These are phyloP conservation scores for Hortaea werneckii DNA, from an alignment of 2,329 filamentous ascomycete species.

Conservation along the genomic window DNA sequence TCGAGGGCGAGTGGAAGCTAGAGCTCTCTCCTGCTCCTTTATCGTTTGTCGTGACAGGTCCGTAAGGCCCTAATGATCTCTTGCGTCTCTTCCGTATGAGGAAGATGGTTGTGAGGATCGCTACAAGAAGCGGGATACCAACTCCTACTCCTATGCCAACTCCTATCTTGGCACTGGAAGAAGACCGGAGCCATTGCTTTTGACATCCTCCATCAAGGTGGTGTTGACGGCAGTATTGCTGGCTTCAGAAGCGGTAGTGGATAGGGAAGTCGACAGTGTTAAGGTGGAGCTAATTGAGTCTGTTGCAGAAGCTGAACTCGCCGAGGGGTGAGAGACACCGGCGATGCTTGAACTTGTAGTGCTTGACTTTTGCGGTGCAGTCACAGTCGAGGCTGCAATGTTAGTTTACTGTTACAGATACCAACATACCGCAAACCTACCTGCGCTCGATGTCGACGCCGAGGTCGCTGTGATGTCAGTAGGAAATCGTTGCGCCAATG, in stretches of 20 bases:
- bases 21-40: conserved; percentile 4
- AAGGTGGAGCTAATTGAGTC: not conserved
- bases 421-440: too few species aligned
- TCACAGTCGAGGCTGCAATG: too few species aligned
- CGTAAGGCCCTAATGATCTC: conserved; percentile 5
- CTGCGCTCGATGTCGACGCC: too few species aligned
- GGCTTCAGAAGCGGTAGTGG: not conserved
- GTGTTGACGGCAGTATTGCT: not conserved
- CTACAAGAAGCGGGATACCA: conserved; percentile 4
- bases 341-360: too few species aligned
- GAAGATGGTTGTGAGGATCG: not conserved
- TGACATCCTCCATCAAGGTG: not conserved
- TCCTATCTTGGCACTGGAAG: conserved; percentile 3
- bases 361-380: too few species aligned
- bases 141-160: conserved; percentile 6
- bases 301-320: not conserved
- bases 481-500: too few species aligned
- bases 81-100: conserved; percentile 3
- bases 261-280: not conserved
- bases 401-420: too few species aligned
- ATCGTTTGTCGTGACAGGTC: conserved; percentile 2
- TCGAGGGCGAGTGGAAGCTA: not conserved
- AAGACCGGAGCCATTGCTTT: not conserved
- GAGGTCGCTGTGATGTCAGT: too few species aligned
- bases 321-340: not conserved